Conservation (phyloP, 805 yeast species). For the Candida peoriensis region DNA sequence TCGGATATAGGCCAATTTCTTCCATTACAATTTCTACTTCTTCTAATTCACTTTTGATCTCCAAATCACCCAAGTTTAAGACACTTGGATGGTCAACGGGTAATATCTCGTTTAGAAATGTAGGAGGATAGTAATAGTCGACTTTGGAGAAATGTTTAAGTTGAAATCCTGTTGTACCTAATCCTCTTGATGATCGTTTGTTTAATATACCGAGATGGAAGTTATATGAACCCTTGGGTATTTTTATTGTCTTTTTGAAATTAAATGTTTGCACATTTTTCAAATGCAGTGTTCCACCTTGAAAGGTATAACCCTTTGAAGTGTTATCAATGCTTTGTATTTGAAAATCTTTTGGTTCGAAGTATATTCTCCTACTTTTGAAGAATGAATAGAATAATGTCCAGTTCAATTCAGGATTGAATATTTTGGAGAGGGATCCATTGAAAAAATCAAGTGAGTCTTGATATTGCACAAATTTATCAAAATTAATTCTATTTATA, state of each 20-base stretch:
- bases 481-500: background rate
- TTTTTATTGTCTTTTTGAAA: conserved; percentile 4
- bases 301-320: background rate
- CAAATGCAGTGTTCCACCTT: conserved; percentile 2
- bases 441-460: conserved; percentile 27
- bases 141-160: conserved; percentile 28
- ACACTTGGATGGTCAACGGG: conserved; percentile 47
- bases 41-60: conserved; percentile 22
- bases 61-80: conserved; percentile 46
- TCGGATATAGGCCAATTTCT: conserved; percentile 50
- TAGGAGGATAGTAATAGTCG: conserved; percentile 40
- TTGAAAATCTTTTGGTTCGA: conserved; percentile 38
- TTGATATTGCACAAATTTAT: conserved; percentile 2
- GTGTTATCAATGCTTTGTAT: conserved; percentile 17
- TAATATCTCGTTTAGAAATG: conserved; percentile 51
- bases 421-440: conserved; percentile 32
- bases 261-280: conserved; percentile 9
- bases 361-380: conserved; percentile 47
- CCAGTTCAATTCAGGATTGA: conserved; percentile 34
- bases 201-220: conserved; percentile 16
- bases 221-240: conserved; percentile 18
- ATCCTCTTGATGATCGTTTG: conserved; percentile 28
- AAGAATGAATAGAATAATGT: conserved; percentile 44
- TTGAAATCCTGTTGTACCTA: conserved; percentile 55
- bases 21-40: conserved; percentile 44